These are phyloP conservation scores for Hypoxylon sp. DNA, from an alignment of 2,329 filamentous ascomycete genomes.

Conservation along the genomic window DNA sequence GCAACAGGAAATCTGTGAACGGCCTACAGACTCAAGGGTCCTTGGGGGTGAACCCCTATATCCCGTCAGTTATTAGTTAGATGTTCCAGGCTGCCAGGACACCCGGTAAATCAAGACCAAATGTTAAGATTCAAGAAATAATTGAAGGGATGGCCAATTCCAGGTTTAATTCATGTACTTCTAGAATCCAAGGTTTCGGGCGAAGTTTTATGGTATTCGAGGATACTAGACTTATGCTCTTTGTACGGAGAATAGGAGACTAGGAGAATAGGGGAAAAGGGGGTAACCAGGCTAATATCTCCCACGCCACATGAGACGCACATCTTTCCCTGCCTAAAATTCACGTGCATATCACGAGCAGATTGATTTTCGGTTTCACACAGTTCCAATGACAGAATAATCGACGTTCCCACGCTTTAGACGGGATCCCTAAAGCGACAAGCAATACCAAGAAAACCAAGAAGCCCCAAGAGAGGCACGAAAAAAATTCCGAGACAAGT, in stretches of 20 bases:
- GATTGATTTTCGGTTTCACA: not conserved
- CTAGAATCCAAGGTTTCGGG: too few relatives aligned
- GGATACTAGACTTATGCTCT: not conserved
- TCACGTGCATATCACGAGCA: not conserved
- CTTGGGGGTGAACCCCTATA: not conserved
- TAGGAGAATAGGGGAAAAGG: not conserved
- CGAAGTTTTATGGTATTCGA: not conserved
- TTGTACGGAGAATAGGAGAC: too few relatives aligned
- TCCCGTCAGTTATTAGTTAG: not conserved
- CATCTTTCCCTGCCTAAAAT: not conserved
- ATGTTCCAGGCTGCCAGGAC: not conserved
- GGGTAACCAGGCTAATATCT: not conserved
- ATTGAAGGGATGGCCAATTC: too few relatives aligned
- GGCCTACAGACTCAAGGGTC: too few relatives aligned
- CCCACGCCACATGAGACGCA: not conserved
- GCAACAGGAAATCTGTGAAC: too few relatives aligned
- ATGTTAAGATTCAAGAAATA: too few relatives aligned
- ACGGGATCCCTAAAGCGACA: not conserved
- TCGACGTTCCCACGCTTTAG: not conserved
- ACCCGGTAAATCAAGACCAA: too few relatives aligned
- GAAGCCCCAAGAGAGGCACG: constrained; percentile 15
- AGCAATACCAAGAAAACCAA: constrained; percentile 15
- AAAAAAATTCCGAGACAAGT: constrained; percentile 25
- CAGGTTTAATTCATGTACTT: too few relatives aligned
- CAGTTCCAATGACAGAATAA: not conserved